Evolutionary conservation across 116 monocot genomes (phyloP), one percentile per base, ranked within the genome.

Genomic region (Iris pallida): DNA sequence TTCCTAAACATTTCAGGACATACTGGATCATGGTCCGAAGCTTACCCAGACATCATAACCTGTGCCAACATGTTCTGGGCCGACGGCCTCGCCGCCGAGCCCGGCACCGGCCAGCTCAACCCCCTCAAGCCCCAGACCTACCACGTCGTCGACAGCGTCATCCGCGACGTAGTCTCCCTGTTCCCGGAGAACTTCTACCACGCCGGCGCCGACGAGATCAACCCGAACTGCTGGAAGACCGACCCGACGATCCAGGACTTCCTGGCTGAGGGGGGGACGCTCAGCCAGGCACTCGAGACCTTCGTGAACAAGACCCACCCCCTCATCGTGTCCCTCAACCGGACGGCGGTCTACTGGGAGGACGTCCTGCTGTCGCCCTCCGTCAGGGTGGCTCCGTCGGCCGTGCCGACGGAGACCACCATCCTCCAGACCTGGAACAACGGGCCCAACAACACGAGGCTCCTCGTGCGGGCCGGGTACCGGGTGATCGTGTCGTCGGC

Each of bases 351-450:
- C 7, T 89, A 89, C 73, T 91, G 89, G 88, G 92, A 92, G 69
- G 95, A 96, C 48, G 84, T 92, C 60, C 30, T 91, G 16, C 78
- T 91, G 2, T 76, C 69, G 58, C 6, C 80, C 9, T 11, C n/a
- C 11, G 70, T 87, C 17, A 79, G 78, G 7, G 86, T 89, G 14
- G 16, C 20, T 10, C 30, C 76, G 0, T 53, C 76, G 6, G 0
- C 78, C 20, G 66, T 91, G 1, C 89, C 95, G 1, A 52, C n/a
- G 18, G 76, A 78, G 62, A 91, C 68, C 42, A 86, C 91, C 42
- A 68, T 95, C 4, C 63, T 95, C 9, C 95, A 95, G 80, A 86
- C 89, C 2, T 95, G 95, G 95, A 91, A 86, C 61, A 83, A 95
- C 61, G 88, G 91, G 3, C 79, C 84, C 5, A 68, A 73, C 48